These are phyloP conservation scores for Populus alba DNA, from an alignment of 345 rosid species.

Conservation along the genomic window DNA sequence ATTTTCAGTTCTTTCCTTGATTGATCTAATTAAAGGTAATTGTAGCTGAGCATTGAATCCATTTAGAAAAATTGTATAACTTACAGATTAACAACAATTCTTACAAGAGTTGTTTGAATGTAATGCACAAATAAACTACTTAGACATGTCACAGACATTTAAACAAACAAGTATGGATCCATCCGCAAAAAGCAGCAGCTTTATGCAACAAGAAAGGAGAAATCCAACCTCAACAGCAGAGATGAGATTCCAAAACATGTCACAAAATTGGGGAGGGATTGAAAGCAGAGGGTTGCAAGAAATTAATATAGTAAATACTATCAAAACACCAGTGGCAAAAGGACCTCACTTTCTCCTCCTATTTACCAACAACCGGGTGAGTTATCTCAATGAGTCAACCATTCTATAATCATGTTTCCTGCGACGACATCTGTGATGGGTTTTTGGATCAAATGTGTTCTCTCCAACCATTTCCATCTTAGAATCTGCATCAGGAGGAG, in stretches of 20 bases:
- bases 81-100: not conserved
- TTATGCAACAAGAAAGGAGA: not conserved
- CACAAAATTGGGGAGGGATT: not conserved
- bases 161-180: not conserved
- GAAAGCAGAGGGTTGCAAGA: not conserved
- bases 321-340: not conserved
- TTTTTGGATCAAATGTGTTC: conserved; percentile 70
- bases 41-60: not conserved
- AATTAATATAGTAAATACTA: not conserved
- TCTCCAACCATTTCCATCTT: conserved; percentile 70
- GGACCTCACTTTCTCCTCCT: not conserved
- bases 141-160: not conserved
- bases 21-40: not conserved
- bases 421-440: conserved; percentile 75
- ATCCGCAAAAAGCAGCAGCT: not conserved
- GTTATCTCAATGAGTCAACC: conserved; percentile 51
- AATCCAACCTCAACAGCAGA: not conserved
- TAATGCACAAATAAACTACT: not conserved
- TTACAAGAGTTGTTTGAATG: not conserved
- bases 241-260: not conserved
- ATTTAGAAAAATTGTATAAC: not conserved
- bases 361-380: not conserved
- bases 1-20: not conserved
- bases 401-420: conserved; percentile 83
- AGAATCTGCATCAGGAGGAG: conserved; percentile 49